Evolutionary conservation across 805 yeast genomes (phyloP), one percentile per base, ranked within the genome.

Genomic region (Zygoascus tannicola): DNA sequence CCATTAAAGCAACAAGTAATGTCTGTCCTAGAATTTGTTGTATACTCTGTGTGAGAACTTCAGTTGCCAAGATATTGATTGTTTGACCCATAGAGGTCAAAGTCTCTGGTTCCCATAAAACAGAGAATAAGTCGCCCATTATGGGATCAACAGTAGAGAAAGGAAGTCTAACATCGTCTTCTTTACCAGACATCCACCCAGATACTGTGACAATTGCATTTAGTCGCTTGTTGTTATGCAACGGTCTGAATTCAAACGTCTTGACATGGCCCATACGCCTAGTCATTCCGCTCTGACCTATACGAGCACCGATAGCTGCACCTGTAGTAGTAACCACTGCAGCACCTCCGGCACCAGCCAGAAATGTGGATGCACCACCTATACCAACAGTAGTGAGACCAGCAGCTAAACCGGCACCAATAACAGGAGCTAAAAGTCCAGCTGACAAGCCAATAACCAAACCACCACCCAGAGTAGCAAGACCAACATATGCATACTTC

Each of bases 41-140:
- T 37, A 92, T 81, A 3, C 96, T 85, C 52, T 90, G 92, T 0
- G 94, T 78, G 43, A 94, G 70, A 0, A 94, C 90, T 64, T 92
- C 99, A 34, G 90, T 83, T 0, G 98, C 98, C 45, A 92, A 71
- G 55, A 92, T 88, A 50, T 78, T 77, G 50, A 92, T 90, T 0
- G 98, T 92, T 62, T 92, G 97, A 59, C 99, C 99, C 75, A 85
- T 86, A 44, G 95, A 83, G 49, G 78, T 81, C 55, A 92, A 76
- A 92, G 92, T 85, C 52, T 92, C 98, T 0, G 99, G 99, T 62
- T 92, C 99, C 98, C 98, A 92, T 39, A 85, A 67, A 5, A 92
- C 69, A 0, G 97, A 86, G 55, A 82, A 85, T 52, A 92, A 65
- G 60, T 92, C 99, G 15, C 99, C 99, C 90, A 90, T 87, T 0